Evolutionary conservation across 2,329 filamentous ascomycete genomes (phyloP), one percentile per base, ranked within the genome.

Genomic region (Alternaria tenuissima): DNA sequence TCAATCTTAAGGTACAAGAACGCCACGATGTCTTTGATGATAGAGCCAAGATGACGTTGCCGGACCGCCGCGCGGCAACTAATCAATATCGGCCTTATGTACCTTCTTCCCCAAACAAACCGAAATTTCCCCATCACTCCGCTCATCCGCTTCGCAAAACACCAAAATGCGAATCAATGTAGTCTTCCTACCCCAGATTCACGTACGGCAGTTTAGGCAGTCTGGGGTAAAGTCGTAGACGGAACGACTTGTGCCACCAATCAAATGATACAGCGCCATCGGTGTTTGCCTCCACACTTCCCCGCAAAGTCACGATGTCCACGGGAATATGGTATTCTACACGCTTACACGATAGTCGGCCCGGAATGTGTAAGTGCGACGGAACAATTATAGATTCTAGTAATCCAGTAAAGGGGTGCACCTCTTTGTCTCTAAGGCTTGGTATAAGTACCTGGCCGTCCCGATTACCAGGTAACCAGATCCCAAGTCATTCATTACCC

Each of bases 241-340:
- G 59, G 59, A 62, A 57, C 6, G 41, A 39, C 18, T 44, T 34
- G 9, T 39, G 52, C 62, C 62, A 55, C 62, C 59, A 64, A 64
- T 64, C 56, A 63, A 18, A 16, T 9, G 20, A 14, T 28, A 22
- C 22, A 41, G 22, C 51, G 20, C 52, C 46, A 20, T 12, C 18
- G 9, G 36, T 36, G 48, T 38, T 22, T 41, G 16, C 47, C 55
- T 38, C 26, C 18, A 48, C 41, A 28, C 36, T 57, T 58, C 52
- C 55, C 47, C 52, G 30, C 55, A 55, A 56, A 55, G 16, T 52
- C 58, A 58, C 30, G 32, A 44, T 52, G 34, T 54, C 32, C 32
- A 14, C 32, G 12, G 32, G 12, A 5, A 12, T 26, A 18, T 51
- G 20, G 9, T 39, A 32, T 28, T 20, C 26, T 22, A n/a, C 20